Evolutionary conservation across 345 rosid species (phyloP).

Genomic region (Euphorbia tirucalli): DNA sequence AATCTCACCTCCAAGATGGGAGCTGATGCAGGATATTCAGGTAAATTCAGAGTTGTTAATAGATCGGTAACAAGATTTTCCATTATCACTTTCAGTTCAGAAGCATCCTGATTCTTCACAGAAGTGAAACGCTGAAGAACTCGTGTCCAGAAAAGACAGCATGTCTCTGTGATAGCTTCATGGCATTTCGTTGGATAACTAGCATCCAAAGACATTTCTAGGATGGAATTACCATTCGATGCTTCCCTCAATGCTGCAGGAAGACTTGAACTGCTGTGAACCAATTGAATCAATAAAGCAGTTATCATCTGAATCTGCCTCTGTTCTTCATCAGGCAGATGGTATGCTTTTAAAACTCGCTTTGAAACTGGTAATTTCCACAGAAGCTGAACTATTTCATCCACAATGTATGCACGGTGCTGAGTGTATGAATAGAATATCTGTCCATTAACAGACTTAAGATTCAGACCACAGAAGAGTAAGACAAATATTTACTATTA

Average conservation of each 20-base stretch:
- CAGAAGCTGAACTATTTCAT: conserved; percentile 80
- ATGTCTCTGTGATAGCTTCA: conserved; percentile 84
- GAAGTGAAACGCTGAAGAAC: conserved; percentile 86
- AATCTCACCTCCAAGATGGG: conserved; percentile 81
- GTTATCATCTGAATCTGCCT: conserved; percentile 97
- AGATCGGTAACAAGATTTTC: conserved; percentile 93
- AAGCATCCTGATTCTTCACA: conserved; percentile 87
- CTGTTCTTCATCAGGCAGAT: conserved; percentile 96
- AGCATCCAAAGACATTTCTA: conserved; percentile 71
- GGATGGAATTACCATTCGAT: conserved; percentile 48
- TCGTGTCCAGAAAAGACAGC: conserved; percentile 96
- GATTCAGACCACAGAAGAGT: conserved; percentile 8
- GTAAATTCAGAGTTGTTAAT: conserved; percentile 84
- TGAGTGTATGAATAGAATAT: conserved; percentile 83
- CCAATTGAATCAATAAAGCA: conserved; percentile 93
- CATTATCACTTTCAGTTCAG: conserved; percentile 82
- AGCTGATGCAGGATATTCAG: conserved; percentile 94
- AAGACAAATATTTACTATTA: not conserved
- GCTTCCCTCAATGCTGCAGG: conserved; percentile 74
- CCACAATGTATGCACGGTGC: conserved; percentile 81
- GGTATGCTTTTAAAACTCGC: conserved; percentile 78
- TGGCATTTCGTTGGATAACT: conserved; percentile 62
- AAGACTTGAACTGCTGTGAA: conserved; percentile 83
- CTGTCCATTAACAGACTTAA: conserved; percentile 40
- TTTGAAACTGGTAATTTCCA: conserved; percentile 88